A percentile compares a stretch with the other conserved stretches of the same genome.
phyloP scores from a whole-genome alignment of 2,329 filamentous ascomycete species.

The Plenodomus biglobosus region DNA sequence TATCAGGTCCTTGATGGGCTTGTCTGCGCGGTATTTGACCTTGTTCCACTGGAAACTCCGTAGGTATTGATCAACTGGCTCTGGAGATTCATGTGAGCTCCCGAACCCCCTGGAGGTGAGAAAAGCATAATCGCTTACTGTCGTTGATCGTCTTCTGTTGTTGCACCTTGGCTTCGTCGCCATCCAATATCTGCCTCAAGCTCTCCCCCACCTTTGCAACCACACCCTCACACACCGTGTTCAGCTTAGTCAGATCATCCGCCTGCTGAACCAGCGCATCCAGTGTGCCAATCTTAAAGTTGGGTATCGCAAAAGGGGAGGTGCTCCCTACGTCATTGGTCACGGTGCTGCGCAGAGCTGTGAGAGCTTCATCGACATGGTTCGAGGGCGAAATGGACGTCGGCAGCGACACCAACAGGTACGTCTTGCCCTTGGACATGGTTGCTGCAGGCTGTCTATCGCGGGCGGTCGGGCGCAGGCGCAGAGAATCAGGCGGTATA shows the following conservation, averaged over 20 bases:
- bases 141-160: slow-evolving; percentile 94
- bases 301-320: slow-evolving; percentile 77
- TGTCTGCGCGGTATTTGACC: slow-evolving; percentile 93
- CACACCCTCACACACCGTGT: slow-evolving; percentile 74
- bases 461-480: slow-evolving; percentile 7
- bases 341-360: slow-evolving; percentile 71
- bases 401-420: slow-evolving; percentile 87
- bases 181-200: slow-evolving; percentile 77
- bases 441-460: slow-evolving; percentile 18
- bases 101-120: too few relatives aligned
- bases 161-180: slow-evolving; percentile 77
- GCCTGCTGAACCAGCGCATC: slow-evolving; percentile 95
- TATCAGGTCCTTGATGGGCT: slow-evolving; percentile 82
- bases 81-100: slow-evolving; percentile 52
- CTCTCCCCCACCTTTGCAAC: slow-evolving; percentile 88
- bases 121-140: slow-evolving; percentile 54
- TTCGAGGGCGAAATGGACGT: slow-evolving; percentile 80
- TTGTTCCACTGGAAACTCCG: slow-evolving; percentile 94
- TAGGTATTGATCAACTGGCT: slow-evolving; percentile 93
- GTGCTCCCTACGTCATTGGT: slow-evolving; percentile 74
- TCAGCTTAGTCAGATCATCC: slow-evolving; percentile 89
- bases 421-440: slow-evolving; percentile 60
- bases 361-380: slow-evolving; percentile 78
- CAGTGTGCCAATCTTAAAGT: slow-evolving; percentile 97
- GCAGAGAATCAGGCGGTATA: slow-evolving; percentile 11